Conservation (phyloP, 2,329 filamentous ascomycete species). For the Cercospora zeina region DNA sequence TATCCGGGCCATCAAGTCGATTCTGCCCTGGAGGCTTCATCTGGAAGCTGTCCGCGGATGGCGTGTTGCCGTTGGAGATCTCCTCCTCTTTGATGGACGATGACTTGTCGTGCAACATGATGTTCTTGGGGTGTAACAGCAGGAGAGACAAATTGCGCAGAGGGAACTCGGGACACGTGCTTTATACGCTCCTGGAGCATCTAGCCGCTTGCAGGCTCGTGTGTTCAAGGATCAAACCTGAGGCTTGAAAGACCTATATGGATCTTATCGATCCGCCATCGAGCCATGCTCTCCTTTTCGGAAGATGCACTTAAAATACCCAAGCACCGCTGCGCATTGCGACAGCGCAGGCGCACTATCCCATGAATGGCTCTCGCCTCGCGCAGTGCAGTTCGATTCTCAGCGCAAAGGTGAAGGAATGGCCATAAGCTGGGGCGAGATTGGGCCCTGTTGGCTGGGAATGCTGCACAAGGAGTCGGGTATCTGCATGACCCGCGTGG, state of each 20-base stretch:
- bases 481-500: not conserved
- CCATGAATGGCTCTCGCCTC: not conserved
- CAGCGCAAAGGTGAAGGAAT: not conserved
- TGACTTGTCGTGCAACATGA: slow-evolving; percentile 18
- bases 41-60: slow-evolving; percentile 14
- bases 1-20: slow-evolving; percentile 20
- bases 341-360: not conserved
- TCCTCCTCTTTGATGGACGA: slow-evolving; percentile 6
- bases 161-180: not conserved
- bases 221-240: slow-evolving; percentile 2
- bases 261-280: not conserved
- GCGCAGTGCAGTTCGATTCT: not conserved
- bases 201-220: not conserved
- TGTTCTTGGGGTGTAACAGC: not conserved
- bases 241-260: not conserved
- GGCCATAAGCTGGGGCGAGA: not conserved
- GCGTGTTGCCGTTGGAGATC: slow-evolving; percentile 11
- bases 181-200: not conserved
- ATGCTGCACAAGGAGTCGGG: not conserved
- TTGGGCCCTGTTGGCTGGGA: not conserved
- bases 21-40: not conserved
- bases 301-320: not conserved
- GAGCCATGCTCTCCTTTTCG: slow-evolving; percentile 1
- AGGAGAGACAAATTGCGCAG: not conserved
- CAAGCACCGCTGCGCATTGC: not conserved